Evolutionary conservation across 768 basidiomycete species (phyloP), one percentile per base, ranked within the genome.

Genomic region (Tricholoma hemisulphureum): DNA sequence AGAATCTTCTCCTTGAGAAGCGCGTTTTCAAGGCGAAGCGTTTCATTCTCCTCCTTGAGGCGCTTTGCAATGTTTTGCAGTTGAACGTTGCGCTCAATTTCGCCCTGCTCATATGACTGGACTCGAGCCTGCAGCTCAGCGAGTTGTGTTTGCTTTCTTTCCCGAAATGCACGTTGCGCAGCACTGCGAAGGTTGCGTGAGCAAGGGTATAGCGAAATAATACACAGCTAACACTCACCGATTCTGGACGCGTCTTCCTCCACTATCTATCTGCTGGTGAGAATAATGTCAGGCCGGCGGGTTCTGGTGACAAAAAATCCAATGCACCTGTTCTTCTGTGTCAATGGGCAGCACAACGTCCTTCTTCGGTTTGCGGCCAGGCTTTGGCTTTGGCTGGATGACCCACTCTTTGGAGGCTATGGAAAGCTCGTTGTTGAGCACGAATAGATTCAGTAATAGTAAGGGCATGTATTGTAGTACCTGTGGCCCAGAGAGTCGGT

Each of bases 381-480:
- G 92, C 69, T 91, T 93, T 8, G 91, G 88, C 65, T 89, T 91
- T 7, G 92, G 87, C 21, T 87, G 87, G 63, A 94, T 89, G 60
- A 91, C 81, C 92, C 92, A 94, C 71, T 93, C 89, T 71, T 87
- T 92, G n/a, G 90, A 91, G 26, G 91, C 91, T 91, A 68, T 53
- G 29, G 54, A 58, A 53, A 55, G 63, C 52, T 57, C 58, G 45
- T 49, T 43, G 43, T 55, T 10, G 28, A 18, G 46, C 35, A 34
- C 55, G 37, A 57, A 57, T 21, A 37, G 20, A 45, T 14, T 60
- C 55, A 49, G 51, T 56, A 59, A 26, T 23, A 28, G 31, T 60
- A 53, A 20, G 16, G 41, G 65, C 10, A 23, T 16, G 2, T n/a
- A n/a, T n/a, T n/a, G n/a, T 16, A 73, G 54, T 76, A 89, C 89